Evolutionary conservation across 805 yeast genomes (phyloP), one percentile per base, ranked within the genome.

Genomic region (Vanderwaltozyma polyspora): DNA sequence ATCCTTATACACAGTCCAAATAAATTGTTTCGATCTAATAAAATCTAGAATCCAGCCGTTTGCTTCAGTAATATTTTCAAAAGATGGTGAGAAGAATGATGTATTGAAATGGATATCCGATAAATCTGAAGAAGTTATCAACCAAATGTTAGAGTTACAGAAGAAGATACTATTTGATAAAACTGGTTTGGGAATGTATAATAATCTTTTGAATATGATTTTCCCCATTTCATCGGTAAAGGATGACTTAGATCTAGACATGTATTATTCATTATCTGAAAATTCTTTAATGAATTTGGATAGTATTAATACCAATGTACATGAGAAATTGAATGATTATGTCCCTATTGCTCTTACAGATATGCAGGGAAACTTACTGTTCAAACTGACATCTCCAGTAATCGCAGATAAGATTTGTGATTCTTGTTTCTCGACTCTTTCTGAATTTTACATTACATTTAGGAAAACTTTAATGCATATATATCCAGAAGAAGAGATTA

Each of bases 141-240:
- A 44, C n/a, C 40, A 41, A 15, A 51, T 79, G 40, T 59, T 62
- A 3, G 52, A 58, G 8, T 42, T 63, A 6, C 79, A 76, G 45
- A 68, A 67, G 25, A 63, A 61, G 14, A 49, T 58, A 2, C 55
- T 79, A 12, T 56, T 80, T 26, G 57, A 61, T 13, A 69, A 66
- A 27, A 70, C 82, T 17, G 72, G 72, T 0, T 53, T 80, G 22
- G 62, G 61, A n/a, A 72, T 78, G 36, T 74, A 70, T 44, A 73
- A 66, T 50, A 80, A 78, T 48, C 55, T 80, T 32, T 63, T 79
- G 38, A 76, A 77, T 46, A 75, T 80, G 79, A 76, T 81, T n/a
- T 76, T 72, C 53, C 79, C 81, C 11, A 55, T 78, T 14, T 66
- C 60, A 16, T 61, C 64, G 22, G 61, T 66, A 7, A 56, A 63